Evolutionary conservation across 176 grass and related monocot species (phyloP), one percentile per base, ranked within the genome.

Genomic region (Oryza officinalis): DNA sequence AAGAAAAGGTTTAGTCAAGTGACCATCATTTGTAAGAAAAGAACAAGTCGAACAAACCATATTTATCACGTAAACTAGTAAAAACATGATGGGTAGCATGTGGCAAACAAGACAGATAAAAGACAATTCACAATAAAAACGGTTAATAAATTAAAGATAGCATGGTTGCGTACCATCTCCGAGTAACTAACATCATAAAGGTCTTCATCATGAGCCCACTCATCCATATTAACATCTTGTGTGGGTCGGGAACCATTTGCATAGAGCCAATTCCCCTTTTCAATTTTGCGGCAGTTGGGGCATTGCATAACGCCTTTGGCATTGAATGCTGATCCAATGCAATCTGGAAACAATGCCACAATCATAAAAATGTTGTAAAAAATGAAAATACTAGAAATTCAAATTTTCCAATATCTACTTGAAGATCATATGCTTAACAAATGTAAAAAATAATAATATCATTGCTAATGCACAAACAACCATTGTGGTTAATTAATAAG

Each of bases 321-420:
- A 92, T 99, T 99, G 76, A 99, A 99, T 92, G 96, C 96, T 11
- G 96, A 99, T 65, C 96, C 96, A 83, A 99, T 99, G 83, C 96
- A 99, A 80, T 99, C 96, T 99, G 91, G 52, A 86, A 71, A 66
- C 69, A 15, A 71, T 27, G 14, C 71, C 54, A 85, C 4, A 54
- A 83, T 38, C 69, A 40, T 66, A 69, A 59, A 67, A 50, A 65
- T 47, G 46, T 15, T n/a, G 17, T 10, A 7, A 83, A 25, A 10
- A 26, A 13, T 45, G 27, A 73, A 63, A 73, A 23, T 52, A 63
- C 11, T 63, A 6, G 11, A 64, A 82, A 74, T 15, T 25, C 40
- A 41, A 41, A 41, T 2, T 2, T 41, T 41, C 20, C 1, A 46
- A 65, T 65, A 23, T 44, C 3, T 65, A 83, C 61, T 25, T 74